Evolutionary conservation across 441 rosid genomes (phyloP).

Genomic region (Euphorbia schlechtendalii): DNA sequence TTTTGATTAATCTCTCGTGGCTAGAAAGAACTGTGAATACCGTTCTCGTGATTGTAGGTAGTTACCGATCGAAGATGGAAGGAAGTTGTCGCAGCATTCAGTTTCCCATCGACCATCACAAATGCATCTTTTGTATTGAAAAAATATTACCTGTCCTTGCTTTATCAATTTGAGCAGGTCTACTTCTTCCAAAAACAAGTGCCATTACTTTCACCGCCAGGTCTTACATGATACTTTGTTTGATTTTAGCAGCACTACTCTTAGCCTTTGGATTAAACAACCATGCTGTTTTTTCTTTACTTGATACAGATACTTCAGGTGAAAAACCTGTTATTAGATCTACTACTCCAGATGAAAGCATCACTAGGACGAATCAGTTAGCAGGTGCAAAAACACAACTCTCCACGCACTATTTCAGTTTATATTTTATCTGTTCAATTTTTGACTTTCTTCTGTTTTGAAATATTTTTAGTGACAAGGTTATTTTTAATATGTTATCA

Average conservation of each 20-base stretch:
- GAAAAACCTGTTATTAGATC: conserved; percentile 31
- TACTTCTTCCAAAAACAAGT: conserved; percentile 48
- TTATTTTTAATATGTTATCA: no score
- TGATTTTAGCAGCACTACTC: neutral
- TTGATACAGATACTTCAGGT: conserved; percentile 24
- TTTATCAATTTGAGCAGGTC: conserved; percentile 65
- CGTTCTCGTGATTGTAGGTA: conserved; percentile 40
- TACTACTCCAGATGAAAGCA: conserved; percentile 24
- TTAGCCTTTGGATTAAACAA: neutral
- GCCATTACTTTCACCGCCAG: conserved; percentile 36
- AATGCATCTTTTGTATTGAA: conserved; percentile 82
- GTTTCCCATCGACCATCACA: conserved; percentile 76
- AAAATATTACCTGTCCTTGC: conserved; percentile 64
- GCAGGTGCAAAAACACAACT: conserved; percentile 17
- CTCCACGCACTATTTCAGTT: neutral
- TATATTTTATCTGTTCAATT: neutral
- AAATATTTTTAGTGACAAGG: no score
- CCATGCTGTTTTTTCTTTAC: conserved; percentile 9
- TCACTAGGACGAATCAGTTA: conserved; percentile 18
- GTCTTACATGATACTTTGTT: conserved; percentile 26
- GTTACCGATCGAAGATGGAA: conserved; percentile 76
- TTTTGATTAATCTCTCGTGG: neutral
- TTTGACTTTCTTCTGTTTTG: no score
- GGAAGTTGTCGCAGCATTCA: conserved; percentile 68
- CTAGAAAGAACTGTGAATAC: neutral